Conservation (phyloP, 1,284 basidiomycete species). For the Puccinia triticina region DNA sequence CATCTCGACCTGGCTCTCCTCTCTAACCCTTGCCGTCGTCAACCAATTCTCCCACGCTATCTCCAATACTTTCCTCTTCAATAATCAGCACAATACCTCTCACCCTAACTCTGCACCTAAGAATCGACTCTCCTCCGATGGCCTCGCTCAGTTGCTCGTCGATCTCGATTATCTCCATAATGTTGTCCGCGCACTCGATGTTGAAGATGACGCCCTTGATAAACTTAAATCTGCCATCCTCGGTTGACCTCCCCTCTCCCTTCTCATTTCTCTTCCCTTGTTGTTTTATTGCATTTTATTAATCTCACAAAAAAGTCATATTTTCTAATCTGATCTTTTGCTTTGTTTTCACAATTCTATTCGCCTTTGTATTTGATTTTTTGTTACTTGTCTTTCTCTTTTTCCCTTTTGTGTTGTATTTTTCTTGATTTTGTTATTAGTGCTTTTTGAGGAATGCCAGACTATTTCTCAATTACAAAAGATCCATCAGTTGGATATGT, state of each 20-base stretch:
- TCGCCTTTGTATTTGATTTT: no score
- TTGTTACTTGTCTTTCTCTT: no score
- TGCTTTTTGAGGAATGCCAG: no score
- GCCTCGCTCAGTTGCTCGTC: constrained; percentile 76
- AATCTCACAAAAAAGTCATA: no score
- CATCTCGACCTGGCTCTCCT: constrained; percentile 83
- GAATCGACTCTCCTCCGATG: neutral
- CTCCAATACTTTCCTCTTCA: constrained; percentile 67
- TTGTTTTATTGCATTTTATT: neutral
- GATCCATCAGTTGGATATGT: no score
- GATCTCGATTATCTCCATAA: constrained; percentile 87
- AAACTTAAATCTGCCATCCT: constrained; percentile 3
- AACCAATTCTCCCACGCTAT: constrained; percentile 57
- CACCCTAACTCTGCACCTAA: constrained; percentile 7
- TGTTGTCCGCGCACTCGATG: constrained; percentile 85
- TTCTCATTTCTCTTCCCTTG: neutral
- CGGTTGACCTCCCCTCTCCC: neutral
- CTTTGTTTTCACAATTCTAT: no score
- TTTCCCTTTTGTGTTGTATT: no score
- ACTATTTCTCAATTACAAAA: no score
- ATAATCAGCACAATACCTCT: constrained; percentile 68
- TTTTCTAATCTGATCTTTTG: no score
- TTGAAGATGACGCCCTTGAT: constrained; percentile 74
- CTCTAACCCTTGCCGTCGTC: constrained; percentile 78
- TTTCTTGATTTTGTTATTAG: no score